Percentiles rank a stretch among this genome's conserved stretches.
These are phyloP conservation scores for Brettanomyces nanus DNA, from an alignment of 805 yeast species.

Conservation along the genomic window DNA sequence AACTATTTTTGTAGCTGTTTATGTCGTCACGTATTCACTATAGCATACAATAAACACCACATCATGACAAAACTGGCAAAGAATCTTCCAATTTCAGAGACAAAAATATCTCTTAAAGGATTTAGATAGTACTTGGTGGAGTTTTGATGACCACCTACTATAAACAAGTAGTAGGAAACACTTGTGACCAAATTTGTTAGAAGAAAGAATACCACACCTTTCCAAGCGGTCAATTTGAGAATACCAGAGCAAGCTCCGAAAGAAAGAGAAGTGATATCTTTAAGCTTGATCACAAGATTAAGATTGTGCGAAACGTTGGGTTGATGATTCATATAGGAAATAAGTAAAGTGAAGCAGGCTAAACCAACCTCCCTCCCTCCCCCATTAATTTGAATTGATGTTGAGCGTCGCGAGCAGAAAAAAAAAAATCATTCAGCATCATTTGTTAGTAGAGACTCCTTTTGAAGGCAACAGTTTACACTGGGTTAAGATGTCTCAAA, in stretches of 20 bases:
- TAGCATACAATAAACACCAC: conserved; percentile 49
- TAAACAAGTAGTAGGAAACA: conserved; percentile 24
- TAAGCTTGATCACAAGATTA: conserved; percentile 13
- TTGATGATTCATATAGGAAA: too few relatives aligned
- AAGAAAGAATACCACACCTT: conserved; percentile 40
- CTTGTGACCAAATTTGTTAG: conserved; percentile 28
- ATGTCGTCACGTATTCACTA: conserved; percentile 20
- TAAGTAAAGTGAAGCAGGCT: too few relatives aligned
- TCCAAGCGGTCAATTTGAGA: conserved; percentile 38
- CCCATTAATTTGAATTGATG: too few relatives aligned
- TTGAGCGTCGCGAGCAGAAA: too few relatives aligned
- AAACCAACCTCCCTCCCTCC: too few relatives aligned
- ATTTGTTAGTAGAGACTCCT: too few relatives aligned
- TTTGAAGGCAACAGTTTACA: too few relatives aligned
- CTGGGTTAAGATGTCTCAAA: too few relatives aligned
- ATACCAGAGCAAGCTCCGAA: conserved; percentile 51
- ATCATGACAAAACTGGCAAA: conserved; percentile 46
- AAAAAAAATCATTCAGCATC: too few relatives aligned
- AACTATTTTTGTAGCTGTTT: neutral
- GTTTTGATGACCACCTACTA: conserved; percentile 7
- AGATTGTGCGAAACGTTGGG: conserved; percentile 10
- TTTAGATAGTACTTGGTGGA: conserved; percentile 28
- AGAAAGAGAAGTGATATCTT: conserved; percentile 39
- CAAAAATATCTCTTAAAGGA: conserved; percentile 33
- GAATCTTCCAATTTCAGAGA: conserved; percentile 38